Evolutionary conservation across 2,329 filamentous ascomycete species (phyloP), one percentile per base, ranked within the genome.

Genomic region (Epicoccum sorghinum): DNA sequence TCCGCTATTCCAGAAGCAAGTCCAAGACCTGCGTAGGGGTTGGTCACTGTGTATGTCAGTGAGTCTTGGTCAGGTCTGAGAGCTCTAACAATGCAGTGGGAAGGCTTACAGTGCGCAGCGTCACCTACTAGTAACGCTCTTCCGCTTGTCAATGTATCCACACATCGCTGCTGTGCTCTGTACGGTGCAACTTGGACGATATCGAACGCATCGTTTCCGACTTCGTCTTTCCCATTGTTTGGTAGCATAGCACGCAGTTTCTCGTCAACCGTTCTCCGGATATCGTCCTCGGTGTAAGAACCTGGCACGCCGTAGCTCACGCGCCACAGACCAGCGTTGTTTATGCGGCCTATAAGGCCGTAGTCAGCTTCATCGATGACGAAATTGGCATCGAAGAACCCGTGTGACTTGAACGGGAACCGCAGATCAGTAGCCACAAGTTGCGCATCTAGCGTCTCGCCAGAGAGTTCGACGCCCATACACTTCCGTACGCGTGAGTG

Each of bases 331-430:
- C 72, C 73, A 0, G 65, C 59, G 12, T 69, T 58, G 9, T 65
- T 65, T 14, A 76, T 75, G 1, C 67, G 62, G 0, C 72, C 71
- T 14, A 77, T 66, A 32, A 77, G 60, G 2, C 74, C 74, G 55
- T 75, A 78, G 52, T 76, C 48, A n/a, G 66, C 45, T 0, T 64
- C 61, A 43, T 77, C 75, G 4, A 75, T 64, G 55, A 77, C 64
- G 59, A 78, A 78, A 32, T 78, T 78, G 5, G 71, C 75, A 24
- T 75, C 74, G 40, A 67, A 67, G 66, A 76, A 78, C 12, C 67
- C 70, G 35, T 77, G 64, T 10, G 65, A 58, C 7, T 72, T 62
- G 55, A 77, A 77, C 13, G 71, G 70, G 43, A 75, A 74, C 18
- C 64, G 60, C 1, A 75, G 59, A 54, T 78, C 74, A 4, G 73